Base-by-base conservation (phyloP, 139 green algal genomes). In the Closterium sp. region DNA sequence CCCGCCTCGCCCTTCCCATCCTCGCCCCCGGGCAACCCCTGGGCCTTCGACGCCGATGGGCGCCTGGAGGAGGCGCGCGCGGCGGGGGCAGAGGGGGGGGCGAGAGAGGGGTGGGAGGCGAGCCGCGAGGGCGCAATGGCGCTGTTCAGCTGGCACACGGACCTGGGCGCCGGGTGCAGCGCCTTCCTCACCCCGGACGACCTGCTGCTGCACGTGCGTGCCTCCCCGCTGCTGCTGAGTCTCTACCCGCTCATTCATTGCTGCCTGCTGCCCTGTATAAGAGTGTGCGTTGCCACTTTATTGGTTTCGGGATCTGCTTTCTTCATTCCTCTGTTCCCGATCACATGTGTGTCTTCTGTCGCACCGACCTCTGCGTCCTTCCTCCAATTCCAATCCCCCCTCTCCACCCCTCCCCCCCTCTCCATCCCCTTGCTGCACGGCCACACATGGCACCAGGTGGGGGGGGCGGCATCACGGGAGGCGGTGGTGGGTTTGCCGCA, bases 111-210 rank as follows among this genome's bases (percentile, higher is more conserved):
- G 1, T 21, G 86, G 36, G 35, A 33, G 35, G 28, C n/a, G 28
- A 33, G 30, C n/a, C 19, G 30, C 0, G 86, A 32, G 35, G n/a
- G n/a, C 81, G 55, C 88, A 1, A 31, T 91, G 55, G 88, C 31
- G 31, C 88, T 91, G 28, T 91, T 91, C 69, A 91, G 88, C 69
- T 34, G 91, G 83, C 32, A 34, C 66, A 91, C 81, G 4, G 88
- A 91, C 81, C 33, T 64, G 28, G 69, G 88, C 88, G 89, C 21
- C 3, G 88, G 88, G 7, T 91, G 34, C 81, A 38, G 28, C 35
- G 86, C 86, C n/a, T 69, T 89, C 86, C 86, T 89, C n/a, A 32
- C 30, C n/a, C 81, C 81, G 21, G n/a, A 33, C 25, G n/a, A 86
- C 81, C 16, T 86, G 4, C n/a, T 86, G 6, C 81, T 86, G n/a